Evolutionary conservation across 2,329 filamentous ascomycete species (phyloP).

Genomic region (Monilinia fructigena): DNA sequence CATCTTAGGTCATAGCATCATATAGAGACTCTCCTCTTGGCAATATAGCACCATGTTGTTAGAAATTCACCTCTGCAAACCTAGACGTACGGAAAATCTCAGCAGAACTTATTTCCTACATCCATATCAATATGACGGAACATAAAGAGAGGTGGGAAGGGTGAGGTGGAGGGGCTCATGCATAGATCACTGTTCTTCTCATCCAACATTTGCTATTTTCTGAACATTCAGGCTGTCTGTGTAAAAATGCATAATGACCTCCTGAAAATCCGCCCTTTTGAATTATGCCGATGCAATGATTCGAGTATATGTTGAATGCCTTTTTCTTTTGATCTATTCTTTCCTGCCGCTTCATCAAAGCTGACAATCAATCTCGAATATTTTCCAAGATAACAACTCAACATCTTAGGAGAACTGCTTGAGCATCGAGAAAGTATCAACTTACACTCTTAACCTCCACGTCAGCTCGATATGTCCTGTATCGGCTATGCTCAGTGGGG

Average conservation of each 20-base stretch:
- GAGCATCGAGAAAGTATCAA: neutral
- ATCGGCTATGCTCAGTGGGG: slow-evolving; percentile 17
- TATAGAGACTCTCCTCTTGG: neutral
- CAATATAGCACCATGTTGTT: neutral
- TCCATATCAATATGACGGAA: neutral
- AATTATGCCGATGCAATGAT: neutral
- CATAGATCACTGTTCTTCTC: neutral
- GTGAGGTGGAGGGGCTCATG: neutral
- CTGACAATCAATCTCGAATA: neutral
- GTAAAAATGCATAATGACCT: neutral
- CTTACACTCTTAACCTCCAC: neutral
- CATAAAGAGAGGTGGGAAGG: no score
- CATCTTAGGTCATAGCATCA: neutral
- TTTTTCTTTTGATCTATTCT: neutral
- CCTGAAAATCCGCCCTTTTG: neutral
- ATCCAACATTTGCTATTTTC: neutral
- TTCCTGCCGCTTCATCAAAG: neutral
- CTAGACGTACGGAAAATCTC: neutral
- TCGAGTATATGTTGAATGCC: neutral
- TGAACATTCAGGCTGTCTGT: neutral
- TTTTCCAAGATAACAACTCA: neutral
- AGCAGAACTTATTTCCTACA: neutral
- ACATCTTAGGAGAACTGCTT: neutral
- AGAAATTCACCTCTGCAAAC: neutral
- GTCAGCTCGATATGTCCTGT: neutral